Percentiles rank a stretch among this genome's conserved stretches.
Conservation (phyloP, 139 green algal genomes). For the Trebouxia sp. region DNA sequence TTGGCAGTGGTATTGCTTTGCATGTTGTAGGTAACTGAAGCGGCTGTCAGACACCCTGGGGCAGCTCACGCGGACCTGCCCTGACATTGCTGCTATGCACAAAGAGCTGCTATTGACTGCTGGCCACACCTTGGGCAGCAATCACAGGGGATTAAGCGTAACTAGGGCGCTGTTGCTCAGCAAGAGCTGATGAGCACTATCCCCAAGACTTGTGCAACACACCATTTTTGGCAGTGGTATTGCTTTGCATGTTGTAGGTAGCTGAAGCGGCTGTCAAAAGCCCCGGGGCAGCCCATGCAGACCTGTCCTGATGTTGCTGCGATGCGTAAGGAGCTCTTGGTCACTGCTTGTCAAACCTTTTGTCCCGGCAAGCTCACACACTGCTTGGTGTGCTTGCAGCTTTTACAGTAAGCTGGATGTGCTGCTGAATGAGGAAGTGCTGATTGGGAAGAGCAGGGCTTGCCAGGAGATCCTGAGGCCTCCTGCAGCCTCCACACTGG, state of each 20-base stretch:
- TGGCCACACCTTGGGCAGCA: slow-evolving; percentile 61
- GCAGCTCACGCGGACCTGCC: slow-evolving; percentile 48
- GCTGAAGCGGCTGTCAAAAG: neutral
- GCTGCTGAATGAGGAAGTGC: slow-evolving; percentile 77
- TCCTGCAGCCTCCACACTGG: slow-evolving; percentile 77
- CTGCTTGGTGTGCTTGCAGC: neutral
- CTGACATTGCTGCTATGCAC: slow-evolving; percentile 68
- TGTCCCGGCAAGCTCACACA: too few relatives aligned
- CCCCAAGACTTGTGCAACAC: neutral
- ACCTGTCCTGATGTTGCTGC: slow-evolving; percentile 67
- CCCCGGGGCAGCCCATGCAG: slow-evolving; percentile 42
- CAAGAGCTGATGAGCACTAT: neutral
- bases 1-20: neutral
- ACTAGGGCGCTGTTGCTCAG: neutral
- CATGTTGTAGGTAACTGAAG: slow-evolving; percentile 9
- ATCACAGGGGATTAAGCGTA: neutral
- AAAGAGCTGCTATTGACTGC: slow-evolving; percentile 87
- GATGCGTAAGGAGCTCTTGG: slow-evolving; percentile 84
- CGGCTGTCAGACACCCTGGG: neutral
- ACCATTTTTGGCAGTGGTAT: neutral
- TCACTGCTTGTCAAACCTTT: slow-evolving; percentile 74
- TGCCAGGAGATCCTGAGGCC: slow-evolving; percentile 78
- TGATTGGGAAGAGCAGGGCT: slow-evolving; percentile 71
- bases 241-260: neutral
- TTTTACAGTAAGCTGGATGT: slow-evolving; percentile 51